These are phyloP conservation scores for Quercus mongolica DNA, from an alignment of 306 rosid species.

Conservation along the genomic window DNA sequence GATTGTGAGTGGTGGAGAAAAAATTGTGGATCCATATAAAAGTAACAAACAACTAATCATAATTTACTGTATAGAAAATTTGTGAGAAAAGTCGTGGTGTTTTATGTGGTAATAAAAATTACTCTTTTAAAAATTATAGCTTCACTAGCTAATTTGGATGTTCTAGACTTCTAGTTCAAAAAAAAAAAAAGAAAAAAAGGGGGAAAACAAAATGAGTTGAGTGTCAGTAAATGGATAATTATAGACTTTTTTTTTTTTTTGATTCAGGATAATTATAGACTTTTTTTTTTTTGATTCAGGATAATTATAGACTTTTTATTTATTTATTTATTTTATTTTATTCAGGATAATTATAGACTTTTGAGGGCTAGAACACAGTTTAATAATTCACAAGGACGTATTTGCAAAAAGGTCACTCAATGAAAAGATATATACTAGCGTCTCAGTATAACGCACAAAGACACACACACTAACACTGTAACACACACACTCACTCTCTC, in stretches of 20 bases:
- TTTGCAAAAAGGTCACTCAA: constrained; percentile 17
- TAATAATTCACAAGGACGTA: constrained; percentile 4
- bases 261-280: too few species aligned
- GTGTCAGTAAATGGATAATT: neutral
- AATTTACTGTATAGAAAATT: too few species aligned
- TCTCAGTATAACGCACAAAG: neutral
- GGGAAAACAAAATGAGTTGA: neutral
- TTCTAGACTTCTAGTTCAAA: too few species aligned
- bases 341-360: neutral
- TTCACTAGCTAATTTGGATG: neutral
- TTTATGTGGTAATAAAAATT: too few species aligned
- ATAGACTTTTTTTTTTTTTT: neutral
- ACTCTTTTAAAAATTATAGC: neutral
- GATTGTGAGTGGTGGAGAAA: too few species aligned
- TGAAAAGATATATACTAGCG: neutral
- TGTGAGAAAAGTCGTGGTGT: too few species aligned
- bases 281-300: too few species aligned
- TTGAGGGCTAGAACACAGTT: neutral
- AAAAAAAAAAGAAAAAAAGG: too few species aligned
- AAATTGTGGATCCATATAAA: too few species aligned
- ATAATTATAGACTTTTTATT: too few species aligned
- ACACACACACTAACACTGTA: neutral
- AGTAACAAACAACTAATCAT: too few species aligned
- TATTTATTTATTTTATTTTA: too few species aligned
- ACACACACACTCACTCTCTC: neutral